Evolutionary conservation across 2,329 filamentous ascomycete species (phyloP), one percentile per base, ranked within the genome.

Genomic region (Xylaria sp.): DNA sequence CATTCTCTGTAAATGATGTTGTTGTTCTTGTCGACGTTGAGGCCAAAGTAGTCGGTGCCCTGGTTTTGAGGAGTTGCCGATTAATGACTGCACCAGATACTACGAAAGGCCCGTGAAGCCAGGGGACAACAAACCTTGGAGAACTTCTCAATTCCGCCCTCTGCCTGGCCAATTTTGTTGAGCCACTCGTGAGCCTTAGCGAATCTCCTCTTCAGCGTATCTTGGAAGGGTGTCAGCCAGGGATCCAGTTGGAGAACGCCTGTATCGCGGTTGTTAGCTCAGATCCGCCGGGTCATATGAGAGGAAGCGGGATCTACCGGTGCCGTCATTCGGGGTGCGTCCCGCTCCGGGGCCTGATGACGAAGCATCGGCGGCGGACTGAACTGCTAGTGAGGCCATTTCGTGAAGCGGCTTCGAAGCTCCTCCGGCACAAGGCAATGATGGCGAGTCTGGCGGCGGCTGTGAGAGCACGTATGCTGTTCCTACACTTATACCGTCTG

Each of bases 1-100:
- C 94, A 99, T 82, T 99, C 94, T 67, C 91, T 84, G 76, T 99
- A 99, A 59, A 82, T 80, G 66, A 99, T 91, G 74, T 92, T 92
- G 73, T 91, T 91, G 69, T 96, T 86, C 57, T 84, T 79, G 71
- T 88, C 82, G 61, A 94, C 87, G 67, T 90, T 91, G 75, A 99
- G 85, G 58, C 94, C 94, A 71, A 90, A 96, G 63, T 82, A 87
- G 71, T 97, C 91, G 63, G 85, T 89, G 50, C 94, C 93, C 91
- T 95, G 66, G 16, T 57, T 54, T 55, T 37, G 49, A 54, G 44
- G 10, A 46, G 42, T 9, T 4, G 44, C 63, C 54, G 59, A 63
- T 58, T 58, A 52, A 47, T 47, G 46, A 46, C 16, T 44, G 34
- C 2, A 44, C 6, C 16, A 10, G 18, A 30, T 16, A 16, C 16